Evolutionary conservation across 371 early-diverging fungal genomes (phyloP).

Genomic region (Mortierella sp.): DNA sequence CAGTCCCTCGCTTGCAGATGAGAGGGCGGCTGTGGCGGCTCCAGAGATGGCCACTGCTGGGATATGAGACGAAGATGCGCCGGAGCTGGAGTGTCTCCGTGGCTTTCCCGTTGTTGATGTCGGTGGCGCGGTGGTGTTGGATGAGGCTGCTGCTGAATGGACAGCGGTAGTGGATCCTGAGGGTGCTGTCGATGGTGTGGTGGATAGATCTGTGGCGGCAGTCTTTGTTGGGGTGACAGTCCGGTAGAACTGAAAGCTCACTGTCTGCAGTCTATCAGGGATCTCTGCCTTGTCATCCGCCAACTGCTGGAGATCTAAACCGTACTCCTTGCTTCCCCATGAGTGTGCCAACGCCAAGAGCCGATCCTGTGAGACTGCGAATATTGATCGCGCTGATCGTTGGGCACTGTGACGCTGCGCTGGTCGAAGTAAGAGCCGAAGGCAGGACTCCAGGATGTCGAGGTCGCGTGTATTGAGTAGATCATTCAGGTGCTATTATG

Average conservation of each 20-base stretch:
- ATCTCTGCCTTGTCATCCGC: constrained; percentile 59
- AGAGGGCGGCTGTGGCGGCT: constrained; percentile 4
- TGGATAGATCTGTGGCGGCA: constrained; percentile 15
- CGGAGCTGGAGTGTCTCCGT: constrained; percentile 34
- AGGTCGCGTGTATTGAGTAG: constrained; percentile 81
- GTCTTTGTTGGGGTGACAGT: constrained; percentile 41
- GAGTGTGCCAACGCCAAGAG: constrained; percentile 73
- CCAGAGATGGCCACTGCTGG: not conserved
- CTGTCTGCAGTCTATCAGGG: constrained; percentile 64
- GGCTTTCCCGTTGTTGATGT: constrained; percentile 20
- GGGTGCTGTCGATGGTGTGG: constrained; percentile 12
- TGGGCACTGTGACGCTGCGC: constrained; percentile 86
- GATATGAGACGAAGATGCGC: constrained; percentile 16
- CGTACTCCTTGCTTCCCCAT: constrained; percentile 65
- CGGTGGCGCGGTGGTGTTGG: constrained; percentile 12
- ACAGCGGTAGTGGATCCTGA: constrained; percentile 14
- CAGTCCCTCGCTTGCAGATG: constrained; percentile 59
- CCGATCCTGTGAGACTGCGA: constrained; percentile 74
- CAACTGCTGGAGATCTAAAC: constrained; percentile 61
- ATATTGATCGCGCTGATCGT: constrained; percentile 73
- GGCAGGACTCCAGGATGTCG: constrained; percentile 78
- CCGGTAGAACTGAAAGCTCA: constrained; percentile 78
- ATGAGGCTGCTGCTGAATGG: constrained; percentile 3
- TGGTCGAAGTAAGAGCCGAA: constrained; percentile 84
- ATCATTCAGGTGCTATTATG: constrained; percentile 74